These are phyloP conservation scores for Boletus sp. DNA, from an alignment of 768 basidiomycete species.

Conservation along the genomic window DNA sequence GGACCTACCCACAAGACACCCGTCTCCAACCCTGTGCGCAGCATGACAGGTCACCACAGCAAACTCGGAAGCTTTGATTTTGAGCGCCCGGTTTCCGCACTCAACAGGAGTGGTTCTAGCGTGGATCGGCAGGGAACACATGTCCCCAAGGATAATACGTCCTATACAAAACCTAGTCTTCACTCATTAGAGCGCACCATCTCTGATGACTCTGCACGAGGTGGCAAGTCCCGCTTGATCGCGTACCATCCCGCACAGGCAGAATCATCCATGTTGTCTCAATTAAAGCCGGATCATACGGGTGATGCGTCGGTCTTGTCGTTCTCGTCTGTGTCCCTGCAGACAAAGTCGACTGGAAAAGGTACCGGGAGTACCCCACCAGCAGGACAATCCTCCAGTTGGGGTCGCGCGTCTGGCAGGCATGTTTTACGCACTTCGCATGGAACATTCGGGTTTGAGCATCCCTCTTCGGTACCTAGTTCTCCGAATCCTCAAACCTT, in stretches of 20 bases:
- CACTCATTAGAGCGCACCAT: slow-evolving; percentile 23
- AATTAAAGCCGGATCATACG: slow-evolving; percentile 38
- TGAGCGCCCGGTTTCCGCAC: slow-evolving; percentile 56
- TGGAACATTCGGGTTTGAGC: slow-evolving; percentile 67
- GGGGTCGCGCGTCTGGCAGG: slow-evolving; percentile 54
- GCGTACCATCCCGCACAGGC: slow-evolving; percentile 10
- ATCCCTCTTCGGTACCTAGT: slow-evolving; percentile 54
- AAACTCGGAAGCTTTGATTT: slow-evolving; percentile 79
- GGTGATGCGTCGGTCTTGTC: slow-evolving; percentile 34
- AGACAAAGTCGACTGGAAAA: slow-evolving; percentile 40
- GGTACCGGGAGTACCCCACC: slow-evolving; percentile 21
- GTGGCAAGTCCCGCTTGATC: slow-evolving; percentile 9
- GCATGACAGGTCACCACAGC: slow-evolving; percentile 40
- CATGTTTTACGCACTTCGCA: slow-evolving; percentile 44
- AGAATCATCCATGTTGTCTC: slow-evolving; percentile 22
- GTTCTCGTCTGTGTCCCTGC: slow-evolving; percentile 34
- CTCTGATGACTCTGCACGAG: slow-evolving; percentile 28
- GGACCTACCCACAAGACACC: slow-evolving; percentile 8
- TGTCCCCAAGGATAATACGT: slow-evolving; percentile 1
- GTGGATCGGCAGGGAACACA: slow-evolving; percentile 17
- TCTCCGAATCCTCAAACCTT: slow-evolving; percentile 26
- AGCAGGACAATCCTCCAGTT: slow-evolving; percentile 50
- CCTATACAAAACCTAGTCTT: slow-evolving; percentile 14
- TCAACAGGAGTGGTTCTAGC: slow-evolving; percentile 31
- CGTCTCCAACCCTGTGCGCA: slow-evolving; percentile 18